Evolutionary conservation across 352 stramenopile genomes (phyloP), one percentile per base, ranked within the genome.

Genomic region (Thalassiosira ordinaria): DNA sequence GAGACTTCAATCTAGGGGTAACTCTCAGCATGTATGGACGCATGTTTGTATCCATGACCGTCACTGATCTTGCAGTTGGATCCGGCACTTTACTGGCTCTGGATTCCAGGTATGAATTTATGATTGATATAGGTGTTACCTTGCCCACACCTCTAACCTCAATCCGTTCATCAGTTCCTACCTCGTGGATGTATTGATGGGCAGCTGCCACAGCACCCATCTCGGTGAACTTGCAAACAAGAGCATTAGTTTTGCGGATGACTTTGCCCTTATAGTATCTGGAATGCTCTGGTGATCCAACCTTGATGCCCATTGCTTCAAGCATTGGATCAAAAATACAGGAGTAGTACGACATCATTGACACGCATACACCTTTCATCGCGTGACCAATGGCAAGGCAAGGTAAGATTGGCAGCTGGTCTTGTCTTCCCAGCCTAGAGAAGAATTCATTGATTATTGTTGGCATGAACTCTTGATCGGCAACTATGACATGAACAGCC

Each of bases 271-370:
- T 75, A 52, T 68, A 75, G 20, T 51, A 46, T 26, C 57, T 65
- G 4, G 3, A 26, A 24, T 75, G 33, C 44, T 75, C 66, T 39
- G 66, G 66, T 6, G 51, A 75, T 14, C 66, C 66, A 55, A 75
- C 22, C 31, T 75, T 75, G 9, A 75, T 24, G 11, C 66, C 66
- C 20, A 68, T 8, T 26, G 37, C 44, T 18, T 75, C 20, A 2
- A 75, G 16, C 56, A 75, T 67, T 33, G 52, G 66, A 56, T 75
- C 52, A 75, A 75, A 75, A 49, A 68, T 61, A 68, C 66, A 75
- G 31, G 24, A 16, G 27, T 75, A 75, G 29, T 68, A 75, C 18
- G 49, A n/a, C 52, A 75, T 75, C 66, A 75, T 75, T 8, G 52
- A 75, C 5, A 22, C 24, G 20, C 52, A 57, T 1, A 65, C 5